A percentile compares a stretch with the other conserved stretches of the same genome.
These are phyloP conservation scores for Metschnikowia dekortorum DNA, from an alignment of 805 yeast genomes.

Conservation along the genomic window DNA sequence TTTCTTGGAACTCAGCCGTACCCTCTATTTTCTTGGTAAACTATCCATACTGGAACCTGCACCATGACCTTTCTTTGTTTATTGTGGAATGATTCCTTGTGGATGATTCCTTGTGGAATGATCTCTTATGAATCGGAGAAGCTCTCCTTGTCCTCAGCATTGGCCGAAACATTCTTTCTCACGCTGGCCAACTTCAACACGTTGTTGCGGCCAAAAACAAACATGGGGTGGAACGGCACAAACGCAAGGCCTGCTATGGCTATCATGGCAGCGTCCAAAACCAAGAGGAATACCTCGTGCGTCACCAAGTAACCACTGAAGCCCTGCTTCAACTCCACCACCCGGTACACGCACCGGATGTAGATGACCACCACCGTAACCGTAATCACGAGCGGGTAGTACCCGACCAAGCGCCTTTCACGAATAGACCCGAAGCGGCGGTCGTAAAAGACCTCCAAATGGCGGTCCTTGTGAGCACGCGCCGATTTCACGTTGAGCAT, in stretches of 20 bases:
- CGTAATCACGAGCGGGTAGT: constrained; percentile 33
- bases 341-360: constrained; percentile 36
- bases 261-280: constrained; percentile 37
- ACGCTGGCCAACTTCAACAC: constrained; percentile 10
- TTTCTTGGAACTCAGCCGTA: too few relatives aligned
- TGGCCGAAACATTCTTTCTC: not conserved
- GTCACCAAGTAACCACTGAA: constrained; percentile 32
- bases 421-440: constrained; percentile 24
- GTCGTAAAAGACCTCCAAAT: constrained; percentile 30
- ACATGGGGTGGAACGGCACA: constrained; percentile 38
- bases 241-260: constrained; percentile 32
- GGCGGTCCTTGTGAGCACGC: constrained; percentile 17
- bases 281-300: constrained; percentile 35
- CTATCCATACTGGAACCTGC: too few relatives aligned
- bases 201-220: constrained; percentile 28
- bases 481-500: constrained; percentile 25
- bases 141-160: not conserved
- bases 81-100: too few relatives aligned
- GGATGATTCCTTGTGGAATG: too few relatives aligned
- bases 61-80: too few relatives aligned
- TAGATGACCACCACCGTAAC: constrained; percentile 31
- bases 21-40: too few relatives aligned
- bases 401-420: constrained; percentile 21
- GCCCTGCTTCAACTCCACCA: constrained; percentile 39
- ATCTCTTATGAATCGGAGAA: not conserved